These are phyloP conservation scores for Colletotrichum sidae DNA, from an alignment of 2,329 filamentous ascomycete genomes.

Conservation along the genomic window DNA sequence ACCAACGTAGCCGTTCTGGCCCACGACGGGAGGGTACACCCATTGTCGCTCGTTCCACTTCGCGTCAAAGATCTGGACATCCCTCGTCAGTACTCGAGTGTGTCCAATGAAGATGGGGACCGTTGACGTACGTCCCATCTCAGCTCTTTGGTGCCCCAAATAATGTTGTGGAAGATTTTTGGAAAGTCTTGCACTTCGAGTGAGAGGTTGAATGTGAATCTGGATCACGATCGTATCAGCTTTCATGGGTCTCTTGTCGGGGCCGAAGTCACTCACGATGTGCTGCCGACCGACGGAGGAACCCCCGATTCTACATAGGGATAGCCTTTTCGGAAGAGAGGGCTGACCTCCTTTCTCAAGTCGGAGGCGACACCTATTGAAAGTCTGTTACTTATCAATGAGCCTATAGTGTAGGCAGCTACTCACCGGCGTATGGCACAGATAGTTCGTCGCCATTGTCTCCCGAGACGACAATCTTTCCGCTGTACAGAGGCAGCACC, in stretches of 20 bases:
- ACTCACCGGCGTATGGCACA: slow-evolving; percentile 47
- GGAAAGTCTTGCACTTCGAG: slow-evolving; percentile 55
- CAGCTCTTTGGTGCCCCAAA: slow-evolving; percentile 39
- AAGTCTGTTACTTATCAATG: neutral
- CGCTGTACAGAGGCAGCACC: slow-evolving; percentile 48
- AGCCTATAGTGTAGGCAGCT: accelerated
- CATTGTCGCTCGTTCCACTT: slow-evolving; percentile 54
- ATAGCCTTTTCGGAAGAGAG: slow-evolving; percentile 32
- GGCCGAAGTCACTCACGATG: neutral
- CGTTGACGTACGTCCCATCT: slow-evolving; percentile 37
- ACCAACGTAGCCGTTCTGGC: slow-evolving; percentile 54
- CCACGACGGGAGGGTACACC: slow-evolving; percentile 54
- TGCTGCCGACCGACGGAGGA: slow-evolving; percentile 11
- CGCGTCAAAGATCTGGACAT: slow-evolving; percentile 49
- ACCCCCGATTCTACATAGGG: slow-evolving; percentile 11
- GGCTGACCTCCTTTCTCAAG: slow-evolving; percentile 37
- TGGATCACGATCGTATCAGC: neutral
- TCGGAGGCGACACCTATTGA: slow-evolving; percentile 38
- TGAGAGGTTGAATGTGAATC: slow-evolving; percentile 71
- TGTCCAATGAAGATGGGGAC: neutral
- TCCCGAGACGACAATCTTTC: slow-evolving; percentile 46
- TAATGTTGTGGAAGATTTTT: slow-evolving; percentile 35
- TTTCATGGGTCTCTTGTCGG: neutral
- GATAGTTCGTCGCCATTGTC: slow-evolving; percentile 48
- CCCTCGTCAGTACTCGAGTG: neutral